Evolutionary conservation across 495 filamentous ascomycete genomes (phyloP).

Genomic region (Penicillium coprophilum): DNA sequence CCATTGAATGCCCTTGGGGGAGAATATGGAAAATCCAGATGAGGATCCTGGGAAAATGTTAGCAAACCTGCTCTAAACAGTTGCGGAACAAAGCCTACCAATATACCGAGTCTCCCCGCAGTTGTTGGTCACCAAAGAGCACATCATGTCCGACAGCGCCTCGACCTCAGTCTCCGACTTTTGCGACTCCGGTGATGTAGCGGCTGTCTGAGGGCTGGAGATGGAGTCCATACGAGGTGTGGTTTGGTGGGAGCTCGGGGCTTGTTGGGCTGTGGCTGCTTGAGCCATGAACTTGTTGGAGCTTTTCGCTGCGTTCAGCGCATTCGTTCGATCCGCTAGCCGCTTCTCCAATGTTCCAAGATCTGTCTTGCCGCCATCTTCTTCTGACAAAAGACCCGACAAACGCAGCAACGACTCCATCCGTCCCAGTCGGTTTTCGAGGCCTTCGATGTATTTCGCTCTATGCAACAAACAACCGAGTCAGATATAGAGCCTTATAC

Average conservation of each 20-base stretch:
- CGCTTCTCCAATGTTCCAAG: conserved; percentile 82
- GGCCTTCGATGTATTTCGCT: conserved; percentile 96
- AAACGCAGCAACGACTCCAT: conserved; percentile 90
- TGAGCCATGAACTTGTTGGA: conserved; percentile 30
- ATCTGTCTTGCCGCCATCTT: conserved; percentile 85
- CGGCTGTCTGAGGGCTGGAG: conserved; percentile 59
- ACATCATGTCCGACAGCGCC: conserved; percentile 97
- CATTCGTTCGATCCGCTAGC: conserved; percentile 63
- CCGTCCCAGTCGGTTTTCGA: conserved; percentile 89
- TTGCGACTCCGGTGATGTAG: conserved; percentile 59
- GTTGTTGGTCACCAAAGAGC: conserved; percentile 96
- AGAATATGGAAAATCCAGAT: conserved; percentile 97
- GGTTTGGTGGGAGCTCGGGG: conserved; percentile 40
- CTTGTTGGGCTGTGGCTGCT: conserved; percentile 28
- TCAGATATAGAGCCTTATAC: conserved; percentile 5
- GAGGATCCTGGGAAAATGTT: conserved; percentile 69
- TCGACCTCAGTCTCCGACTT: conserved; percentile 75
- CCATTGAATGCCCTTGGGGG: conserved; percentile 97
- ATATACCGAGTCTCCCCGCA: conserved; percentile 95
- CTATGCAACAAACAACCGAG: conserved; percentile 38
- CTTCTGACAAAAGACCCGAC: conserved; percentile 83
- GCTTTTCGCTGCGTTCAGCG: conserved; percentile 39
- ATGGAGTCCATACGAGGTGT: conserved; percentile 51
- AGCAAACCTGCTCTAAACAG: conserved; percentile 15
- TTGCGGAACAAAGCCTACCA: conserved; percentile 54